phyloP scores from a whole-genome alignment of 2,329 filamentous ascomycete genomes.

The Stemphylium beticola region DNA sequence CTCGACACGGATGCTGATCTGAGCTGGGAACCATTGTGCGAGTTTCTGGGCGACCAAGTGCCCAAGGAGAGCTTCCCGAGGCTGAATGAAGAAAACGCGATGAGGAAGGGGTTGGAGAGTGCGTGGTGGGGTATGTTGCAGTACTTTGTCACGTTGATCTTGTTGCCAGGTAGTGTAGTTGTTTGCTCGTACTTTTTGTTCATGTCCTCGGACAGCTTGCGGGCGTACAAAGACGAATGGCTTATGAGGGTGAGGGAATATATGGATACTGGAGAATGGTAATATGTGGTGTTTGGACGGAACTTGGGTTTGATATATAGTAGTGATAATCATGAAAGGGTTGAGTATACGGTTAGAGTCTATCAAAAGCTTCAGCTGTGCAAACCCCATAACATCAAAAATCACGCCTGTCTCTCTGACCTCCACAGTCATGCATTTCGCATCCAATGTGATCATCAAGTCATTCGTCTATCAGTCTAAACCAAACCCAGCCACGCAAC shows the following conservation, averaged over 20 bases:
- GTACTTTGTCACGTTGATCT: constrained; percentile 26
- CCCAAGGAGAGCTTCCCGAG: constrained; percentile 29
- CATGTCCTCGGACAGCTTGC: constrained; percentile 15
- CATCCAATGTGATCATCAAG: neutral
- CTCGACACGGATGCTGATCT: constrained; percentile 25
- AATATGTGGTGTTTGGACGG: neutral
- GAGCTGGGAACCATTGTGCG: constrained; percentile 38
- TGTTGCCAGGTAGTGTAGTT: constrained; percentile 19
- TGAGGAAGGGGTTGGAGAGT: constrained; percentile 24
- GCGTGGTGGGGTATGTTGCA: constrained; percentile 32
- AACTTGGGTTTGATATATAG: no score
- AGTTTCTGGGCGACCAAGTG: constrained; percentile 32
- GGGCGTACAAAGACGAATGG: constrained; percentile 14
- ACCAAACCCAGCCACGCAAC: neutral
- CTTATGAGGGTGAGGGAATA: constrained; percentile 20
- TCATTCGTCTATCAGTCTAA: neutral
- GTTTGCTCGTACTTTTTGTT: constrained; percentile 12
- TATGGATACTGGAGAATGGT: constrained; percentile 13
- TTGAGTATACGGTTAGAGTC: no score
- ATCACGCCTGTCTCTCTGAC: neutral
- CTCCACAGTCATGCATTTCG: neutral
- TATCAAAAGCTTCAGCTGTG: no score
- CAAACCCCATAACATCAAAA: no score
- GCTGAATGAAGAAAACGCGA: constrained; percentile 28
- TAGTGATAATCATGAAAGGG: no score